Conservation (phyloP, 768 basidiomycete species). For the Kwoniella botswanensis region DNA sequence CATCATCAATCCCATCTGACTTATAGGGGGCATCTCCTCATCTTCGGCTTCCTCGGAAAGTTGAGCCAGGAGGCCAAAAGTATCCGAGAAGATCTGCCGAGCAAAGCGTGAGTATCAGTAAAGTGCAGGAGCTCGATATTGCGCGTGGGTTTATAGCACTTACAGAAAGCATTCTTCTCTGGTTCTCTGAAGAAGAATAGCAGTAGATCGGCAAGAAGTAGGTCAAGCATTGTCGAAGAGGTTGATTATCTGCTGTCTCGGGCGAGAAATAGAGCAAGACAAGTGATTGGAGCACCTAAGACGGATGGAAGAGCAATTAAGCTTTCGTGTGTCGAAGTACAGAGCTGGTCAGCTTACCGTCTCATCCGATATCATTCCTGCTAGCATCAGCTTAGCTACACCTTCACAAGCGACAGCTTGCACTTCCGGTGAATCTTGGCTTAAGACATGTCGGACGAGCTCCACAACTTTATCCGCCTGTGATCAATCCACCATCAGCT, state of each 20-base stretch:
- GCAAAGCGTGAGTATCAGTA: not conserved
- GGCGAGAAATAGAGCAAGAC: constrained; percentile 76
- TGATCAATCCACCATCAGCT: constrained; percentile 2
- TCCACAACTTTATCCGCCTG: constrained; percentile 68
- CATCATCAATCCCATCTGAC: constrained; percentile 77
- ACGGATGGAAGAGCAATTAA: not conserved
- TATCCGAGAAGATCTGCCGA: constrained; percentile 70
- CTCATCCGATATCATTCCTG: constrained; percentile 75
- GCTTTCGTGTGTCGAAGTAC: not conserved
- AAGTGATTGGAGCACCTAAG: constrained; percentile 64
- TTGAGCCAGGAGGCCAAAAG: constrained; percentile 68
- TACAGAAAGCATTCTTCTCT: constrained; percentile 72
- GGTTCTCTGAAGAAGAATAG: constrained; percentile 76
- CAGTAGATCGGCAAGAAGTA: constrained; percentile 88
- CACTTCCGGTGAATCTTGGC: constrained; percentile 68
- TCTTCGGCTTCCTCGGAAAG: constrained; percentile 72
- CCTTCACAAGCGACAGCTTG: constrained; percentile 78
- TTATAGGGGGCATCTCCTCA: constrained; percentile 69
- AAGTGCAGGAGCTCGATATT: not conserved
- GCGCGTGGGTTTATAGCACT: constrained; percentile 35
- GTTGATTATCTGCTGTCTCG: constrained; percentile 77
- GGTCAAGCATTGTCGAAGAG: constrained; percentile 80
- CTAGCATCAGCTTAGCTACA: constrained; percentile 80
- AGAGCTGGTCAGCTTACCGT: constrained; percentile 62
- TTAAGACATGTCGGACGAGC: constrained; percentile 66